Base-by-base conservation (phyloP, 2,329 filamentous ascomycete genomes). In the Aspergillus transmontanensis region DNA sequence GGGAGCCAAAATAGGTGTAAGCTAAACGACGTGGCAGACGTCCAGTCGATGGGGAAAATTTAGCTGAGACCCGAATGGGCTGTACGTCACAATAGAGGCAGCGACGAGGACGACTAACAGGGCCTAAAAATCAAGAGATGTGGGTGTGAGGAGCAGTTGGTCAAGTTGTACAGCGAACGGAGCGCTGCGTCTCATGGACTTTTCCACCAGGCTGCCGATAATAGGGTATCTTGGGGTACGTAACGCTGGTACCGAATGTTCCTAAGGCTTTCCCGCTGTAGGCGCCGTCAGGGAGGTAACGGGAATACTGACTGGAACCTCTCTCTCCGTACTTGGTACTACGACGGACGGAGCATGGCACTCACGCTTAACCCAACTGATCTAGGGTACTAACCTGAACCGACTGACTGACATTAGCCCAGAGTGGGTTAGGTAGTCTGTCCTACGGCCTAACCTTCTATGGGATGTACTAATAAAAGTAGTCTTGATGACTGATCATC, bases 401-500 rank as follows among this genome's bases (percentile, higher is more conserved):
- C 21, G 36, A 54, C 12, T 11, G 51, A 23, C 19, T 54, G 34
- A 2, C n/a, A 10, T 55, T 55, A 55, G 51, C 39, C 34, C 23
- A 12, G 11, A 55, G 51, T 39, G 10, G 36, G 51, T 26, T 55
- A 55, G 51, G 21, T 54, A n/a, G n/a, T 30, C 14, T 39, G 14
- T 55, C 32, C 34, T 23, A 55, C 51, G 0, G 14, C 21, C 32
- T 55, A 39, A 55, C 34, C 51, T 39, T 12, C 32, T 39, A 55
- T 23, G 21, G 51, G 30, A 55, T 16, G 32, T 39, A 39, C 51
- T 39, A 55, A 39, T 55, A 39, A 55, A 39, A 55, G 32, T 36
- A 54, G 30, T 54, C 30, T n/a, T 36, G 51, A 55, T 55, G 51
- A 55, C 51, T 55, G 51, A 55, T 55, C 51, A 55, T 39, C 51